Conservation (phyloP, 148 eudicot genomes). For the Tetragonia tetragonoides region DNA sequence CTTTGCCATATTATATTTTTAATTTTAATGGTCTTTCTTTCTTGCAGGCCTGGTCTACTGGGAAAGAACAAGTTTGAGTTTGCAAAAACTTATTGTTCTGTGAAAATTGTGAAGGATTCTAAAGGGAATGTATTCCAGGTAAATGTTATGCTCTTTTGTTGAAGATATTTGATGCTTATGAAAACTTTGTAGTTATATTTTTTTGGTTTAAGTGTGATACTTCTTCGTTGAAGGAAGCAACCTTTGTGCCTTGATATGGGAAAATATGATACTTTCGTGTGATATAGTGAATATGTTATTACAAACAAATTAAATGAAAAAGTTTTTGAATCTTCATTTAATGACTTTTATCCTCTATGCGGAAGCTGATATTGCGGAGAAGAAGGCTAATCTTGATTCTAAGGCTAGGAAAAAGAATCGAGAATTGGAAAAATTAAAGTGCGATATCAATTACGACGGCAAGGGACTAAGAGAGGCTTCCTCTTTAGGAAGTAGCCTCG, state of each 20-base stretch:
- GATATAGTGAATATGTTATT: not conserved
- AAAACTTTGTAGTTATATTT: not conserved
- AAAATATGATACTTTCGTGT: not conserved
- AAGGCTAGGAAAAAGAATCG: no score
- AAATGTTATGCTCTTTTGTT: conserved; percentile 13
- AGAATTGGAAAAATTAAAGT: no score
- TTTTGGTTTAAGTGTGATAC: not conserved
- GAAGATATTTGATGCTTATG: not conserved
- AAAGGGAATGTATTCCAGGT: conserved; percentile 76
- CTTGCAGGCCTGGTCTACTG: conserved; percentile 86
- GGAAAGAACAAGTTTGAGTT: conserved; percentile 84
- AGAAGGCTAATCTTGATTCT: no score
- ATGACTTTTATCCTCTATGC: not conserved
- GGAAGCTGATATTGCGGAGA: no score
- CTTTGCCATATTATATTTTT: not conserved
- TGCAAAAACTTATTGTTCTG: conserved; percentile 83
- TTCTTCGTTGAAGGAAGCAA: not conserved
- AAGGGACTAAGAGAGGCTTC: no score
- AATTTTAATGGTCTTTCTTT: not conserved
- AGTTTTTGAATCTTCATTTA: no score
- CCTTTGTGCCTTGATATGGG: not conserved
- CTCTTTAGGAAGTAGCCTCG: no score
- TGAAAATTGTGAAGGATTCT: conserved; percentile 36
- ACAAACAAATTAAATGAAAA: no score
- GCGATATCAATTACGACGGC: no score